Base-by-base conservation (phyloP, 805 yeast species). In the Ogataea neopini region DNA sequence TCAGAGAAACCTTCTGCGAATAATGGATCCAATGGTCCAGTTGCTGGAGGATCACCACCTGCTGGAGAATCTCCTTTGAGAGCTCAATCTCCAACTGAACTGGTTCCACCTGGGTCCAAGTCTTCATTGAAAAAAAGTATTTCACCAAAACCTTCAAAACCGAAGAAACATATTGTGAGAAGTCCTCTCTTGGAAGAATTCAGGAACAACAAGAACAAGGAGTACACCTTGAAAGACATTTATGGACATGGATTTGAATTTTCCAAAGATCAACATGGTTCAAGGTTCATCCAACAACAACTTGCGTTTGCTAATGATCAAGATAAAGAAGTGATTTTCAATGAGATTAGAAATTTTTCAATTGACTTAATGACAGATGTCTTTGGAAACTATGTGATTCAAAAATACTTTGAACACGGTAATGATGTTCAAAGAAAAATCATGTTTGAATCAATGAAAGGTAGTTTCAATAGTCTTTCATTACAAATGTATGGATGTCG, bases 401-500 rank as follows among this genome's bases (percentile, higher is more conserved):
- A 94, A 68, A 91, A 92, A 67, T 88, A 82, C 61, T 88, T 94
- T 66, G 98, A 94, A 69, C 76, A 72, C 59, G 97, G 97, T 26
- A 73, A 83, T 3, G 74, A 68, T 20, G 76, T 80, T 19, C 97
- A 92, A 63, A 81, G 78, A 59, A 74, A 79, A 26, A 75, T 84
- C 10, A 72, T 94, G 52, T 79, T 88, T 44, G 83, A 78, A 33
- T 73, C 76, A 45, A 85, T 90, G 90, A 73, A 74, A 47, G 89
- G 91, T 6, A 84, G 84, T 43, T 81, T 94, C 61, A 77, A 86
- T 52, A 77, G 76, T 17, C 72, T 94, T 47, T 86, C 97, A 0
- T 69, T 90, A 61, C 98, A 94, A 62, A 92, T 92, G 97, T 94
- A 94, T 66, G 98, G 98, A 2, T 94, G 99, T 65, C 78, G 99